Evolutionary conservation across 805 yeast species (phyloP), one percentile per base, ranked within the genome.

Genomic region (Cyberlindnera mrakii): DNA sequence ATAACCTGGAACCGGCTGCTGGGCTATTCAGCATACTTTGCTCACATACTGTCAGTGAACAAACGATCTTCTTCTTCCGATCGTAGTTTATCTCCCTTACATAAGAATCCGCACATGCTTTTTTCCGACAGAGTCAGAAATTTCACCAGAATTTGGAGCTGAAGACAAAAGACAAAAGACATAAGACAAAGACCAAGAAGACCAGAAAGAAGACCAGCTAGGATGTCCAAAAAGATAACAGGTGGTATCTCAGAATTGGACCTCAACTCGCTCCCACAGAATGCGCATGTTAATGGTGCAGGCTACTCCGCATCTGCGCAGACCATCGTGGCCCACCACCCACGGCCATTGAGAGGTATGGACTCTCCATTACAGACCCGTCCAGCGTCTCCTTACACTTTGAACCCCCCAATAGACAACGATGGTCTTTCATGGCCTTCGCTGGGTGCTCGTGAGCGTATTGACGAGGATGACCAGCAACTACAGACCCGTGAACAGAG

Each of bases 361-460:
- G 66, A 60, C 39, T 77, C 89, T 0, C 90, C 90, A 14, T 67
- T 83, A 44, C 82, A 75, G 52, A 81, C 88, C 3, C 71, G 89
- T 55, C 86, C 88, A 2, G 89, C 90, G 0, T 78, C 89, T 5
- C 95, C 96, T 17, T 84, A 81, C 60, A 85, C 95, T 2, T 62
- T 84, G 41, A 81, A 79, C 50, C 90, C 96, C 0, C 93, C 96
- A 16, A 82, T 89, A 30, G 96, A 88, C 57, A 79, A 75, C 35
- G 96, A 87, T 63, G 96, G 96, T 0, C 74, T 91, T 37, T 87
- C 96, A 35, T 91, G 96, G 96, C 98, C 97, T 15, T 80, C 90
- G 15, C 55, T 72, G 4, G 98, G 98, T 8, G 91, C 99, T 6
- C 70, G 95, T 44, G 64, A 61, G 25, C 71, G 98, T 43, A 74